phyloP scores from a whole-genome alignment of 805 yeast genomes.

The Vanderwaltozyma tropicalis region DNA sequence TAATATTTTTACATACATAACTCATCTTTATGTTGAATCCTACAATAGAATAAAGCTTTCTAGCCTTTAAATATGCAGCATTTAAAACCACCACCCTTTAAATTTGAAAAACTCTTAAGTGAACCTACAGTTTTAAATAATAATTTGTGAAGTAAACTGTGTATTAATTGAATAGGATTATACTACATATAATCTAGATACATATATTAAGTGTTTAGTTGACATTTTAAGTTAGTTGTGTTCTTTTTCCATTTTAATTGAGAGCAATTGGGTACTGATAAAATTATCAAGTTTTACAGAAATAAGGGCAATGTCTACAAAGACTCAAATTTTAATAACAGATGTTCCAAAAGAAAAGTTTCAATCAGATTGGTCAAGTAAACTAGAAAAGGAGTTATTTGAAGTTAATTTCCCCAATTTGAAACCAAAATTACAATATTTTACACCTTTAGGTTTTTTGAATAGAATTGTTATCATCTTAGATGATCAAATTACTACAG shows the following conservation, averaged over 20 bases:
- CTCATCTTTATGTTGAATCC: too few species aligned
- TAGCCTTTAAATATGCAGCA: too few species aligned
- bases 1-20: too few species aligned
- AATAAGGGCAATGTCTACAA: slow-evolving; percentile 1
- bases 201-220: too few species aligned
- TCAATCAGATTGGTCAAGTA: slow-evolving; percentile 18
- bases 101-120: too few species aligned
- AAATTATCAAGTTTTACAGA: background rate
- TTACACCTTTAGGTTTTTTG: slow-evolving; percentile 33
- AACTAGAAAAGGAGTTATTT: slow-evolving; percentile 17
- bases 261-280: background rate
- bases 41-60: too few species aligned
- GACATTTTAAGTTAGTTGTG: too few species aligned
- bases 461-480: slow-evolving; percentile 35
- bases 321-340: slow-evolving; percentile 26
- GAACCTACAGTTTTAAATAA: too few species aligned
- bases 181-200: too few species aligned
- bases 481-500: slow-evolving; percentile 20
- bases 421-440: slow-evolving; percentile 18
- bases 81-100: too few species aligned
- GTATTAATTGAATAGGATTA: too few species aligned
- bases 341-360: slow-evolving; percentile 21
- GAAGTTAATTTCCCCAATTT: slow-evolving; percentile 16
- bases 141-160: too few species aligned
- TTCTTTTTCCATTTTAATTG: background rate